Percentiles rank a stretch among this genome's conserved stretches.
Conservation (phyloP, 2,329 filamentous ascomycete genomes). For the Ophiostoma perfectum region DNA sequence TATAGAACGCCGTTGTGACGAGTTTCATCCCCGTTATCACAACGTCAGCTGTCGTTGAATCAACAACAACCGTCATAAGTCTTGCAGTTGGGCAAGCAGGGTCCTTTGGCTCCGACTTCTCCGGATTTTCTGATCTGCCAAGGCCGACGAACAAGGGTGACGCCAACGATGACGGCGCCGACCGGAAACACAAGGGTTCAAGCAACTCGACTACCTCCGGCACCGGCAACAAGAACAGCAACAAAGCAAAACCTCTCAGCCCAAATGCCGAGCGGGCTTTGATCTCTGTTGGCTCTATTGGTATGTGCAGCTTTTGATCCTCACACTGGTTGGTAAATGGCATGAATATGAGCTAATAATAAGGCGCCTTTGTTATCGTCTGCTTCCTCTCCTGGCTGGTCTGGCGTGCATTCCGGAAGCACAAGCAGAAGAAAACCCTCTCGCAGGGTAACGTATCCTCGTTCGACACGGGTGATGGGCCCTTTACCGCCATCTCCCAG, state of each 20-base stretch:
- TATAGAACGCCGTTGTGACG: slow-evolving; percentile 18
- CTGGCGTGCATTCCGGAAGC: slow-evolving; percentile 38
- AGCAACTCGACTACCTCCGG: neutral
- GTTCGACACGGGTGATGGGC: slow-evolving; percentile 17
- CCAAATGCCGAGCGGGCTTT: slow-evolving; percentile 31
- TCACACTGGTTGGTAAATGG: neutral
- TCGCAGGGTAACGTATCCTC: slow-evolving; percentile 2
- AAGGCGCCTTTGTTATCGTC: slow-evolving; percentile 43
- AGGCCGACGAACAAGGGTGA: slow-evolving; percentile 7
- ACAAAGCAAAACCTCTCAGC: slow-evolving; percentile 21
- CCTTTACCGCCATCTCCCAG: neutral
- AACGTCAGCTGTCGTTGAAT: slow-evolving; percentile 6
- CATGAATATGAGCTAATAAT: neutral
- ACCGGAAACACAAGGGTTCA: neutral
- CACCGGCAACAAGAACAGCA: slow-evolving; percentile 13
- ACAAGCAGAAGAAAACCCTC: slow-evolving; percentile 28
- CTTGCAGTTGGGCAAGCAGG: neutral
- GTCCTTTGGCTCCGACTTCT: slow-evolving; percentile 13
- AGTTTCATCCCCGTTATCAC: slow-evolving; percentile 19
- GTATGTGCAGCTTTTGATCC: slow-evolving; percentile 26
- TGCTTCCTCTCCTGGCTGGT: slow-evolving; percentile 43
- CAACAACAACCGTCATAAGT: slow-evolving; percentile 8
- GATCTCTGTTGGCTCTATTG: slow-evolving; percentile 36
- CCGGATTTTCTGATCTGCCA: slow-evolving; percentile 7
- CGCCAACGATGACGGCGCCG: slow-evolving; percentile 1